Percentiles rank a stretch among this genome's conserved stretches.
Evolutionary conservation across 2,329 filamentous ascomycete genomes (phyloP).

Genomic region (Corinectria fuckeliana): DNA sequence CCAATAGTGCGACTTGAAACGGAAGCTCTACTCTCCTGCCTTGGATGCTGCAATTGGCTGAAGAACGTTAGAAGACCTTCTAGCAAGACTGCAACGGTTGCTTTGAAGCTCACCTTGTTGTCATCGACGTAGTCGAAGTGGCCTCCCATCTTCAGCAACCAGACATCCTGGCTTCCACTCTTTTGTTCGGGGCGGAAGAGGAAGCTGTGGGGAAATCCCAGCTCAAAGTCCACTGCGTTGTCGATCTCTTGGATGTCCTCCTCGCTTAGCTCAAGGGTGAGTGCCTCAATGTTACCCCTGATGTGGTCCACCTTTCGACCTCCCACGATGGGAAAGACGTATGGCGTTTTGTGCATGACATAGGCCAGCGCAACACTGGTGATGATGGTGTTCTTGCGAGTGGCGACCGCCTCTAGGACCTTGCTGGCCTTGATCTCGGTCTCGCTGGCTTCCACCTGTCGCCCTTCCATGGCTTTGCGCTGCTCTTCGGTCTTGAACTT

Average conservation of each 20-base stretch:
- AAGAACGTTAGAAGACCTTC: constrained; percentile 1
- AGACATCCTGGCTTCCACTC: constrained; percentile 49
- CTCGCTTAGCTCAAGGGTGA: constrained; percentile 63
- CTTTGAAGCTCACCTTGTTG: constrained; percentile 41
- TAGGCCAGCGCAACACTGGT: constrained; percentile 71
- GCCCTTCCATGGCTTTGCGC: constrained; percentile 45
- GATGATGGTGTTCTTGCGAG: constrained; percentile 50
- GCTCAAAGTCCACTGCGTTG: constrained; percentile 63
- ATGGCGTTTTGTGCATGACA: constrained; percentile 73
- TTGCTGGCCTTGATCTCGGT: constrained; percentile 59
- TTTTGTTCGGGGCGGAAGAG: constrained; percentile 52
- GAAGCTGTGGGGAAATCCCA: constrained; percentile 72
- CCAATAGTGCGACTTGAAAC: constrained; percentile 41
- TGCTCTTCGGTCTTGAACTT: constrained; percentile 51
- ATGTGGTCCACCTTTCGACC: constrained; percentile 74
- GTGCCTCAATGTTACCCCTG: constrained; percentile 71
- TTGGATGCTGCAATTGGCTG: constrained; percentile 51
- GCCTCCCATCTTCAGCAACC: constrained; percentile 54
- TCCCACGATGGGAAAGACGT: constrained; percentile 77
- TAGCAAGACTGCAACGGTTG: background rate
- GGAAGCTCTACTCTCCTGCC: constrained; percentile 50
- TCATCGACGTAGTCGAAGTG: constrained; percentile 58
- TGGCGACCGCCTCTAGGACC: constrained; percentile 57
- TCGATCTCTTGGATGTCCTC: constrained; percentile 74
- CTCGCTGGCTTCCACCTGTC: constrained; percentile 51